phyloP scores from a whole-genome alignment of 2,329 filamentous ascomycete genomes.

The Fusarium stilboides region DNA sequence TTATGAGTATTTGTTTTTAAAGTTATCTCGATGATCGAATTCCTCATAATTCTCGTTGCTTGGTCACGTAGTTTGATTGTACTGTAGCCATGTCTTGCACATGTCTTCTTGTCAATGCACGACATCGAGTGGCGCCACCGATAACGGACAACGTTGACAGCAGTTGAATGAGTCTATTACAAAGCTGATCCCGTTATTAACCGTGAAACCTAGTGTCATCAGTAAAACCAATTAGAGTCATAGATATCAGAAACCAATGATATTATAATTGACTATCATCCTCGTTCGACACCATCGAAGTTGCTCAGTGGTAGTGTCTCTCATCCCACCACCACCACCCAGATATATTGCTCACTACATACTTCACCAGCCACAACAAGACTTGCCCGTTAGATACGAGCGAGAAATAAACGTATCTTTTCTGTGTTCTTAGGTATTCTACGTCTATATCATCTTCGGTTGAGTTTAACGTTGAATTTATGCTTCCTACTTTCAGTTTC shows the following conservation, averaged over 20 bases:
- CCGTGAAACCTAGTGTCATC: not conserved
- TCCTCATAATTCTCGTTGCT: slow-evolving; percentile 11
- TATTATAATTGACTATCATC: not conserved
- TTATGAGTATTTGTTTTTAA: not conserved
- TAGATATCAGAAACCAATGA: not conserved
- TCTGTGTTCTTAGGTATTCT: too few species aligned
- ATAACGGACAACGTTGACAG: slow-evolving; percentile 33
- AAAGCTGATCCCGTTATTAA: not conserved
- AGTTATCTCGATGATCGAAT: not conserved
- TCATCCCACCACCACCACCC: not conserved
- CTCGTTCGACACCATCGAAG: not conserved
- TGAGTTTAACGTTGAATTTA: slow-evolving; percentile 3
- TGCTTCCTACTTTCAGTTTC: slow-evolving; percentile 12
- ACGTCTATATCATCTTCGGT: not conserved
- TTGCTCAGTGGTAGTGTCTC: not conserved
- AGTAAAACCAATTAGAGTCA: not conserved
- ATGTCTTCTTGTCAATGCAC: slow-evolving; percentile 23
- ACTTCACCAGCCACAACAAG: not conserved
- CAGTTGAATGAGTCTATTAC: not conserved
- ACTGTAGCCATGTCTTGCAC: slow-evolving; percentile 1
- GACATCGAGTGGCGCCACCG: slow-evolving; percentile 38
- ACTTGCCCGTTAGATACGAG: not conserved
- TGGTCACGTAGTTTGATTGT: not conserved
- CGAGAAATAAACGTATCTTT: too few species aligned
- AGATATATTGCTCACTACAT: too few species aligned